Evolutionary conservation across 257 asterid genomes (phyloP).

Genomic region (Salvia miltiorrhiza): DNA sequence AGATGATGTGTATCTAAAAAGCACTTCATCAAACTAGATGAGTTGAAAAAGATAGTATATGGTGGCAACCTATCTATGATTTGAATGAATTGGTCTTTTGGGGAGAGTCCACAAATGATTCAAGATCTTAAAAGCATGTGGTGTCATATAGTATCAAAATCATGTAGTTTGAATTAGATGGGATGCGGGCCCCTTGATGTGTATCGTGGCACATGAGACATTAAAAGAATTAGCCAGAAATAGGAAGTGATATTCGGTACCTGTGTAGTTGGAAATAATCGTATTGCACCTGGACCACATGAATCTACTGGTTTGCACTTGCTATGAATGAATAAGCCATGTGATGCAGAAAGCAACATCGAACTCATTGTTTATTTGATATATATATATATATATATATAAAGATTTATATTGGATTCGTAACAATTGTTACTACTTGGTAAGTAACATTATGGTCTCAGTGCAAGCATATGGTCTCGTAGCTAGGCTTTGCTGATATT

Average conservation of each 20-base stretch:
- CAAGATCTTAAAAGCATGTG: slow-evolving; percentile 4
- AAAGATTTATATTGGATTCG: background rate
- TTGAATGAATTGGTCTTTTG: background rate
- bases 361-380: background rate
- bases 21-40: slow-evolving; percentile 12
- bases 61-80: background rate
- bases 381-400: too few species aligned
- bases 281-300: slow-evolving; percentile 28
- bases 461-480: background rate
- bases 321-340: slow-evolving; percentile 1
- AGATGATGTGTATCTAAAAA: background rate
- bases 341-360: background rate
- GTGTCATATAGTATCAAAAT: background rate
- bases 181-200: slow-evolving; percentile 8
- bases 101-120: background rate
- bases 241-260: slow-evolving; percentile 17
- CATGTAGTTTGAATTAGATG: background rate
- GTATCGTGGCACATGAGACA: slow-evolving; percentile 8
- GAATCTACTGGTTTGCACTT: slow-evolving; percentile 21
- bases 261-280: slow-evolving; percentile 1
- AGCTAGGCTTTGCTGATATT: background rate
- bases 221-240: slow-evolving; percentile 16
- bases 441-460: background rate
- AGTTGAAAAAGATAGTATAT: background rate
- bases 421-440: background rate